Conservation (phyloP, 2,329 filamentous ascomycete species). For the Fusarium tjaetaba region DNA sequence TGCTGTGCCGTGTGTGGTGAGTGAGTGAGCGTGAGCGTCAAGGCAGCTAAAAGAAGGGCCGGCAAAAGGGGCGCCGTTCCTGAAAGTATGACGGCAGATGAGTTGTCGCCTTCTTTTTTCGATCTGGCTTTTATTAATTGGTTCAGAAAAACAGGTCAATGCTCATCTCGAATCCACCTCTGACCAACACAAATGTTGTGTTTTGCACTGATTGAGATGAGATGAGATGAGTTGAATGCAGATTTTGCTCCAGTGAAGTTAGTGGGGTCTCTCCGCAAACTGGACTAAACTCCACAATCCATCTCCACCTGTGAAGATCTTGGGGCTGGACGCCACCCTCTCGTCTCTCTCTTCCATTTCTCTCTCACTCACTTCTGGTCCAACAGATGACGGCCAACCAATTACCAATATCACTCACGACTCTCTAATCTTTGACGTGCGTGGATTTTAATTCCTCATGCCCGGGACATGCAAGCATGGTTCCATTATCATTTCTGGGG, state of each 20-base stretch:
- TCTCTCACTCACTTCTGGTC: neutral
- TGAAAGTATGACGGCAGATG: conserved; percentile 14
- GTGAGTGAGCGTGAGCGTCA: neutral
- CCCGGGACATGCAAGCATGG: neutral
- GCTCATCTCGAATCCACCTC: neutral
- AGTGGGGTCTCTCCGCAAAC: conserved; percentile 20
- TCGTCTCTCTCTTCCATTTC: neutral
- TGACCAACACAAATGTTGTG: conserved; percentile 1
- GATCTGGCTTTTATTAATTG: conserved; percentile 3
- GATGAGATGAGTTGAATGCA: neutral
- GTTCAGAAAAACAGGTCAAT: neutral
- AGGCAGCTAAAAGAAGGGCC: neutral
- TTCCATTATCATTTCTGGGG: neutral
- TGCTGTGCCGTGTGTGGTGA: neutral
- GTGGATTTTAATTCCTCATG: neutral
- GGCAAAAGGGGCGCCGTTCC: conserved; percentile 18
- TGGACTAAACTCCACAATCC: conserved; percentile 9
- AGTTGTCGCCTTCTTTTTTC: neutral
- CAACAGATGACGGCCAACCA: neutral
- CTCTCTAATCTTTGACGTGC: neutral
- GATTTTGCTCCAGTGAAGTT: neutral
- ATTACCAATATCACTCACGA: neutral
- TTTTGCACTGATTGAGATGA: neutral
- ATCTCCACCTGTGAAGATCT: conserved; percentile 1
- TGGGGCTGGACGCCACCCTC: neutral